phyloP scores from a whole-genome alignment of 345 rosid species.

The Gossypium sturtianum region DNA sequence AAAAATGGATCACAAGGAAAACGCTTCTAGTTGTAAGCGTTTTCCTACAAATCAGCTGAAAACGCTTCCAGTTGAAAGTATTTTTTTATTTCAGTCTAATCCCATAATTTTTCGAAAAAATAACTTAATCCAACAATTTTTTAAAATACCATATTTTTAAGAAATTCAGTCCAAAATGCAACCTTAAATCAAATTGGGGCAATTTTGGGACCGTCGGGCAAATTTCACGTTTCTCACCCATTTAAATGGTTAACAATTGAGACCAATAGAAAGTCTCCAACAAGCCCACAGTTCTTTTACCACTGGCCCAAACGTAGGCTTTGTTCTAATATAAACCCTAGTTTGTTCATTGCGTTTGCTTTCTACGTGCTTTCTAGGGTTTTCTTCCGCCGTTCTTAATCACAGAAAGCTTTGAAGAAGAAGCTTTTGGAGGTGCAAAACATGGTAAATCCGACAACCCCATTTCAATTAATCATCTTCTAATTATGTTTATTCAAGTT shows the following conservation, averaged over 20 bases:
- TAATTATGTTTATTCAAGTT: not conserved
- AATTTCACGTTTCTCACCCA: no score
- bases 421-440: not conserved
- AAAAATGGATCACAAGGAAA: no score
- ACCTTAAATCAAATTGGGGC: no score
- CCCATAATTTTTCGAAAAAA: no score
- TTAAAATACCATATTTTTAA: no score
- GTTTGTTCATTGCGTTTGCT: not conserved
- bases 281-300: not conserved
- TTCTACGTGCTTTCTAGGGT: not conserved
- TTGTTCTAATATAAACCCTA: slow-evolving; percentile 5
- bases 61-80: accelerated
- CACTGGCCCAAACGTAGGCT: not conserved
- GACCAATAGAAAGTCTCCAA: not conserved
- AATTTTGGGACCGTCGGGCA: no score
- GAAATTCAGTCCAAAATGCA: no score
- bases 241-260: not conserved
- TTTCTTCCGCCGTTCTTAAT: slow-evolving; percentile 5
- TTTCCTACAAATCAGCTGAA: no score
- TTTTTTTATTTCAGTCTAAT: no score
- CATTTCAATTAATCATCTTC: not conserved
- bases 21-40: no score
- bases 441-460: slow-evolving; percentile 3
- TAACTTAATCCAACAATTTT: no score
- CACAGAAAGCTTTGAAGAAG: not conserved